Percentiles rank a stretch among this genome's conserved stretches.
Evolutionary conservation across 2,329 filamentous ascomycete species (phyloP).

Genomic region (Fusarium protoensiforme): DNA sequence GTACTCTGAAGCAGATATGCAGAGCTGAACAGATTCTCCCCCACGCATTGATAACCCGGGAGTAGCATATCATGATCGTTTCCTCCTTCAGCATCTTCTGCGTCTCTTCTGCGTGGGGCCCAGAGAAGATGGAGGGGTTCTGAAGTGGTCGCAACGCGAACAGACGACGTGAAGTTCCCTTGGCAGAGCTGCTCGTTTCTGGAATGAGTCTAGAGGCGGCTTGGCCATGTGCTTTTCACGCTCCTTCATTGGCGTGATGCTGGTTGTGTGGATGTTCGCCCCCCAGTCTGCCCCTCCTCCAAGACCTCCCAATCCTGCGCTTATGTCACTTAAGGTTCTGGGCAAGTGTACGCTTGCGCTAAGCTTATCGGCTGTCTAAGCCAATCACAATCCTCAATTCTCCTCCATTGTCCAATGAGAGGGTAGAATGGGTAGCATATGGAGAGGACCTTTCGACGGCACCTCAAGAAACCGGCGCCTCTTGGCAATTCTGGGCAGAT

Average conservation of each 20-base stretch:
- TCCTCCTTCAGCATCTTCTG: slow-evolving; percentile 1
- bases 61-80: slow-evolving; percentile 6
- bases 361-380: slow-evolving; percentile 39
- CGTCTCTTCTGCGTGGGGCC: slow-evolving; percentile 11
- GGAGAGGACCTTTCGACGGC: neutral
- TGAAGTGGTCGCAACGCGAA: neutral
- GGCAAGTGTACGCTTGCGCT: slow-evolving; percentile 28
- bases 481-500: slow-evolving; percentile 15
- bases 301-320: slow-evolving; percentile 27
- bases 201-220: slow-evolving; percentile 27
- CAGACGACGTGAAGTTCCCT: slow-evolving; percentile 3
- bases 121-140: slow-evolving; percentile 2
- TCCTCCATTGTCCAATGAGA: slow-evolving; percentile 23
- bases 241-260: slow-evolving; percentile 12
- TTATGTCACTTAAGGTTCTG: slow-evolving; percentile 39
- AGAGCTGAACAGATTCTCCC: slow-evolving; percentile 1
- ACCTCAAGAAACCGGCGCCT: neutral
- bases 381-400: slow-evolving; percentile 17
- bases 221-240: slow-evolving; percentile 15
- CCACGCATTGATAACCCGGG: slow-evolving; percentile 2
- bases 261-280: slow-evolving; percentile 1
- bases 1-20: slow-evolving; percentile 8
- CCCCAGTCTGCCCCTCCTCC: slow-evolving; percentile 14
- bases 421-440: neutral
- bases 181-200: slow-evolving; percentile 20